Evolutionary conservation across 192 early-diverging fungal species (phyloP).

Genomic region (Backusella westeae): DNA sequence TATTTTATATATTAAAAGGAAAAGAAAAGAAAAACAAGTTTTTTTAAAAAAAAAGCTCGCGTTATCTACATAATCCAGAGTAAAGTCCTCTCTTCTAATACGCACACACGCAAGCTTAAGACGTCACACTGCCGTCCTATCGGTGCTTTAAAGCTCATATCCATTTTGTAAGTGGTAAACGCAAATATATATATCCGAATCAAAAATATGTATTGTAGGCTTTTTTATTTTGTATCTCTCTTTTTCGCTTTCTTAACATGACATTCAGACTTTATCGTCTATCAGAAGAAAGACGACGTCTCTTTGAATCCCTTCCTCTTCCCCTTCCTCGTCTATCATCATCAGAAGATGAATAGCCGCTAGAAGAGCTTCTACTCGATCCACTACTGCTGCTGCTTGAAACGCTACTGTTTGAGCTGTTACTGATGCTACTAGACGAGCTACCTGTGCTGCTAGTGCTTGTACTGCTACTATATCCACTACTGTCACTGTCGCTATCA

Average conservation of each 20-base stretch:
- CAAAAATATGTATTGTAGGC: background rate
- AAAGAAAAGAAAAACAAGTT: background rate
- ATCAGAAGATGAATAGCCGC: background rate
- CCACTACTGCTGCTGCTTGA: constrained; percentile 20
- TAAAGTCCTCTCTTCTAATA: background rate
- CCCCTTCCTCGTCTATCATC: background rate
- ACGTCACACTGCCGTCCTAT: background rate
- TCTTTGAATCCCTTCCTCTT: background rate
- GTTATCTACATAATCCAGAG: background rate
- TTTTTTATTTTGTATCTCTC: background rate
- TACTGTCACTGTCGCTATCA: constrained; percentile 2
- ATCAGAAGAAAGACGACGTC: background rate
- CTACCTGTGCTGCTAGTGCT: background rate
- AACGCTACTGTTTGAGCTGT: constrained; percentile 16
- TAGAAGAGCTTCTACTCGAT: background rate
- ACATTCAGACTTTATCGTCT: background rate
- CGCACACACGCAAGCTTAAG: constrained; percentile 3
- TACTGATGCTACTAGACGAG: background rate
- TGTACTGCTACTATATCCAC: background rate
- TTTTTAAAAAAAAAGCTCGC: background rate
- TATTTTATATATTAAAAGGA: background rate
- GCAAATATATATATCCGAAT: background rate
- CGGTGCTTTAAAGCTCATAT: too few species aligned
- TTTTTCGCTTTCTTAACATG: too few species aligned
- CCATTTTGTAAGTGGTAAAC: too few species aligned